Evolutionary conservation across 192 early-diverging fungal genomes (phyloP).

Genomic region (Borealophlyctis nickersoniae): DNA sequence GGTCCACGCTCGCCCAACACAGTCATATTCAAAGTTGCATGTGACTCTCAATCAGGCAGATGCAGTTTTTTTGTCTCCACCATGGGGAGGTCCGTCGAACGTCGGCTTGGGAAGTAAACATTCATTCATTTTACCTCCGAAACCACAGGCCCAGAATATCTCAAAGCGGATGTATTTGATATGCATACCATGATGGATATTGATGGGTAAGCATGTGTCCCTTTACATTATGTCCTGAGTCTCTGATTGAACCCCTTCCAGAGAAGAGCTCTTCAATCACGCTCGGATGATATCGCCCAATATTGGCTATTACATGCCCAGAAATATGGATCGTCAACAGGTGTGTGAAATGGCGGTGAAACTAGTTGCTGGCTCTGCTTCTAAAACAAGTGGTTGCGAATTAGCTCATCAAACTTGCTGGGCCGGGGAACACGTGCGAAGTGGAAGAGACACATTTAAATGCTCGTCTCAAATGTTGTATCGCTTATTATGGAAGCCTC

Average conservation of each 20-base stretch:
- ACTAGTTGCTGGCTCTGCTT: background rate
- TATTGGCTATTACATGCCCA: slow-evolving; percentile 82
- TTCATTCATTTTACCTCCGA: background rate
- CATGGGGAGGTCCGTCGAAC: slow-evolving; percentile 80
- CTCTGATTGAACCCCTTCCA: slow-evolving; percentile 10
- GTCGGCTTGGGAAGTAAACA: too few species aligned
- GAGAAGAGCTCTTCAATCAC: slow-evolving; percentile 56
- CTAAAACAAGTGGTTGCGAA: background rate
- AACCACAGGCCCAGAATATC: slow-evolving; percentile 67
- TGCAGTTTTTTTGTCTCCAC: slow-evolving; percentile 89
- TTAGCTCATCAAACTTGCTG: slow-evolving; percentile 53
- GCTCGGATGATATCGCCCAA: slow-evolving; percentile 68
- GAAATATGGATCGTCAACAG: slow-evolving; percentile 72
- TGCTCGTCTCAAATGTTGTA: slow-evolving; percentile 64
- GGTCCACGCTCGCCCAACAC: too few species aligned
- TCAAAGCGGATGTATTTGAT: slow-evolving; percentile 56
- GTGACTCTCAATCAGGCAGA: slow-evolving; percentile 59
- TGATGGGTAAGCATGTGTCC: slow-evolving; percentile 54
- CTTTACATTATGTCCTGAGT: background rate
- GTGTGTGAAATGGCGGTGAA: slow-evolving; percentile 14
- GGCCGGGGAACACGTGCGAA: slow-evolving; percentile 64
- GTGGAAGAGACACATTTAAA: slow-evolving; percentile 74
- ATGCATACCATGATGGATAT: slow-evolving; percentile 71
- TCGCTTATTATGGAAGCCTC: slow-evolving; percentile 84
- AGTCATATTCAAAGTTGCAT: background rate